Conservation (phyloP, 2,329 filamentous ascomycete genomes). For the Fusarium tupiense region DNA sequence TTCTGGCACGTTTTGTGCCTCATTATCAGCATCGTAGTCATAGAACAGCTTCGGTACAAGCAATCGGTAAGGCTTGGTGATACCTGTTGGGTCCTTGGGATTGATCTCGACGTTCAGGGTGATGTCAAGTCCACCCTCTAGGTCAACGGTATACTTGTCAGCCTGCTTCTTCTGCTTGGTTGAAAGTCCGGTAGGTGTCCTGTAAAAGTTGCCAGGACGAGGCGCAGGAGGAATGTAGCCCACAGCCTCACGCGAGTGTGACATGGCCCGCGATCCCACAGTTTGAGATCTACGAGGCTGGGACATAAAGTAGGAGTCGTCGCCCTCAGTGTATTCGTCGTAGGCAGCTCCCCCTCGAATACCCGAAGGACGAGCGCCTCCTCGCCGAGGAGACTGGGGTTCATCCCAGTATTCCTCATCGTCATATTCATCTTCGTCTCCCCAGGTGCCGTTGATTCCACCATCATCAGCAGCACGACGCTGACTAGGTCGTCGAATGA, state of each 20-base stretch:
- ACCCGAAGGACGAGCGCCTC: constrained; percentile 43
- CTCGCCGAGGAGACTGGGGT: constrained; percentile 27
- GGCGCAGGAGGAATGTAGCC: constrained; percentile 33
- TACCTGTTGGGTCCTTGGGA: constrained; percentile 84
- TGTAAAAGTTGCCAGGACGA: constrained; percentile 63
- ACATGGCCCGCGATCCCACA: constrained; percentile 44
- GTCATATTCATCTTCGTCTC: constrained; percentile 50
- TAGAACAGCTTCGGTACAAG: constrained; percentile 82
- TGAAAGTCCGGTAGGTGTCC: constrained; percentile 75
- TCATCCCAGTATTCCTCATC: constrained; percentile 43
- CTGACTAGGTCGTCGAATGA: constrained; percentile 54
- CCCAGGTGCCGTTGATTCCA: constrained; percentile 66
- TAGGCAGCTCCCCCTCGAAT: constrained; percentile 55
- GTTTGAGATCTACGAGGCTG: constrained; percentile 47
- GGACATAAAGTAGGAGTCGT: constrained; percentile 67
- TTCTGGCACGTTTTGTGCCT: constrained; percentile 51
- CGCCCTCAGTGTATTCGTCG: constrained; percentile 63
- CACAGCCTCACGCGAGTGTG: constrained; percentile 41
- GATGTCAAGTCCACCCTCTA: constrained; percentile 87
- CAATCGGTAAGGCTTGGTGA: constrained; percentile 86
- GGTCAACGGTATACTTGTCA: constrained; percentile 70
- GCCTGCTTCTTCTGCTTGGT: constrained; percentile 67
- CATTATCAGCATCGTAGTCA: constrained; percentile 57
- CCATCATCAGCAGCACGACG: constrained; percentile 56
- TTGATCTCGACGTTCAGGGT: constrained; percentile 90